Percentiles rank a stretch among this genome's conserved stretches.
phyloP scores from a whole-genome alignment of 2,329 filamentous ascomycete genomes.

The Paramyrothecium sp. region DNA sequence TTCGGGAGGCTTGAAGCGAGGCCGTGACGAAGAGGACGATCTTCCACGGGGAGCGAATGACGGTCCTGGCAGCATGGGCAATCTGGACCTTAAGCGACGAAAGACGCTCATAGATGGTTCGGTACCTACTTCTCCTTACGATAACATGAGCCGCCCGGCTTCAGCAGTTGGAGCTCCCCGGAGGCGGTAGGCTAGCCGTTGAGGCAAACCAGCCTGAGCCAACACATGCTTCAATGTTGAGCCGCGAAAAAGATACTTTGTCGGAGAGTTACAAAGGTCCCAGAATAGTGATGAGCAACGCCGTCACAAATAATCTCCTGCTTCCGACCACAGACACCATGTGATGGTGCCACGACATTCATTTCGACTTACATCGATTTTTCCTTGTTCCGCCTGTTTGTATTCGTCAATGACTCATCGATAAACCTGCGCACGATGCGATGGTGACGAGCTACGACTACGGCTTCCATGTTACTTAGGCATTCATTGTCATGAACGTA shows the following conservation, averaged over 20 bases:
- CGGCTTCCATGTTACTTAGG: conserved; percentile 30
- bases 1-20: conserved; percentile 40
- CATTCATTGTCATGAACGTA: conserved; percentile 34
- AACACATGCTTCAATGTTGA: neutral
- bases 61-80: conserved; percentile 29
- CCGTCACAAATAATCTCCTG: neutral
- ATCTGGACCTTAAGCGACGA: conserved; percentile 71
- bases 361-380: conserved; percentile 12
- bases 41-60: conserved; percentile 60
- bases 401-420: conserved; percentile 27
- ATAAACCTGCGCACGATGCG: conserved; percentile 23
- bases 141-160: conserved; percentile 46
- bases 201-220: neutral
- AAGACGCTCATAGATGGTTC: conserved; percentile 70
- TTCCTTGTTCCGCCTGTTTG: conserved; percentile 17
- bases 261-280: neutral
- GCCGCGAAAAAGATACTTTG: conserved; percentile 3
- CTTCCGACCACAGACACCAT: neutral
- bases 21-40: conserved; percentile 59
- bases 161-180: conserved; percentile 41
- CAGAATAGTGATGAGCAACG: neutral
- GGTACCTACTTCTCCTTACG: conserved; percentile 49
- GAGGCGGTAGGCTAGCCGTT: conserved; percentile 28
- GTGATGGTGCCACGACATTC: conserved; percentile 13
- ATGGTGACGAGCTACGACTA: conserved; percentile 36